A percentile compares a stretch with the other conserved stretches of the same genome.
phyloP scores from a whole-genome alignment of 2,329 filamentous ascomycete genomes.

The Aspergillus pseudonomiae region DNA sequence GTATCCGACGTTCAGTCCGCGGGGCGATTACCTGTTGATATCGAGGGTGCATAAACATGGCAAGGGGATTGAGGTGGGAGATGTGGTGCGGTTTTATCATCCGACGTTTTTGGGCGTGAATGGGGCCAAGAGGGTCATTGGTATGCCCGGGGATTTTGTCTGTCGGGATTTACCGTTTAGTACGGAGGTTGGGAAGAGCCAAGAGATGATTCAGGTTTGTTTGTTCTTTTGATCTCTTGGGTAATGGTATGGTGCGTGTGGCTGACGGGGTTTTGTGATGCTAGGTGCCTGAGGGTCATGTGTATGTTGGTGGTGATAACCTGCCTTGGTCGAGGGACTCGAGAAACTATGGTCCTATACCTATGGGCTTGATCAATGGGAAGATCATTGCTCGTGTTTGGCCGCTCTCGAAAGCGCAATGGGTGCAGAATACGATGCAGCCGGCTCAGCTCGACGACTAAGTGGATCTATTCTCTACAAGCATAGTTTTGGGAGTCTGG shows the following conservation, averaged over 20 bases:
- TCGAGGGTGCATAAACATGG: constrained; percentile 71
- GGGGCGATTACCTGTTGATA: constrained; percentile 70
- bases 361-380: constrained; percentile 79
- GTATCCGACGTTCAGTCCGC: constrained; percentile 77
- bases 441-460: constrained; percentile 28
- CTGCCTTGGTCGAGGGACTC: constrained; percentile 82
- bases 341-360: constrained; percentile 81
- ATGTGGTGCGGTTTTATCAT: constrained; percentile 77
- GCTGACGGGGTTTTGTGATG: constrained; percentile 5
- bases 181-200: constrained; percentile 32
- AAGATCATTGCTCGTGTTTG: constrained; percentile 68
- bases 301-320: constrained; percentile 90
- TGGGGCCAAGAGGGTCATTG: constrained; percentile 78
- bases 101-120: constrained; percentile 65
- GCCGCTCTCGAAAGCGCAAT: constrained; percentile 39
- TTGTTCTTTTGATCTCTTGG: constrained; percentile 16
- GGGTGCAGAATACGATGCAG: constrained; percentile 42
- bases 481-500: constrained; percentile 29
- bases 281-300: constrained; percentile 87
- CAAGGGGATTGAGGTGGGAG: constrained; percentile 71
- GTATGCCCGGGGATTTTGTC: constrained; percentile 66
- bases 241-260: neutral
- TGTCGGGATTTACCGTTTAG: constrained; percentile 45
- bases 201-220: constrained; percentile 61
- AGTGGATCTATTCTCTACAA: neutral